Evolutionary conservation across 1,139 yeast genomes (phyloP), one percentile per base, ranked within the genome.

Genomic region (Candida pseudoviswanathii): DNA sequence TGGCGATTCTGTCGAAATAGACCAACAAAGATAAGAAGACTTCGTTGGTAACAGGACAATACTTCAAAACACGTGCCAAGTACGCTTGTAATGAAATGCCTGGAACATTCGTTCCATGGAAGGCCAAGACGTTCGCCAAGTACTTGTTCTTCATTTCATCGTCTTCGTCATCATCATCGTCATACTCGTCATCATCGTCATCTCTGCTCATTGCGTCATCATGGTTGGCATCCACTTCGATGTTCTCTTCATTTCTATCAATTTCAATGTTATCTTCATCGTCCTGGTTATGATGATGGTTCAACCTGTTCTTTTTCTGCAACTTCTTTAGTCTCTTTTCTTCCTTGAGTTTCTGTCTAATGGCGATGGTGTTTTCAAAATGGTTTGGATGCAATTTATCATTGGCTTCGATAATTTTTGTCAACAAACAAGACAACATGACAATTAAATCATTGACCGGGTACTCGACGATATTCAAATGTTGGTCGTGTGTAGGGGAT

Each of bases 41-140:
- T 64, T 95, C 99, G 68, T 94, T 94, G 2, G 99, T 92, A 22
- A 95, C 95, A 0, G 99, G 99, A 67, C 99, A 94, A 68, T 94
- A 95, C 67, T 92, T 94, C 63, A 94, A 80, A 30, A 94, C 95
- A 61, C 99, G 82, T 38, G 91, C 81, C 52, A 94, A 77, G 65
- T 94, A 94, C 16, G 96, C 95, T 62, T 90, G 92, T 46, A 95
- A 77, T 7, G 94, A 84, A 49, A 94, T 94, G 9, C 96, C 97
- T 1, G 99, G 99, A 11, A 94, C 85, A 64, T 92, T 95, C 47
- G 96, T 84, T 21, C 99, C 99, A 64, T 91, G 97, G 65, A 94
- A 94, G 43, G 97, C 95, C 52, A 92, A 71, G 2, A 94, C 92
- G 60, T 85, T 86, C 10, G 89, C 87, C 44, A 83, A 75, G 62